Base-by-base conservation (phyloP, 768 basidiomycete species). In the Rhizopogon vesiculosus region DNA sequence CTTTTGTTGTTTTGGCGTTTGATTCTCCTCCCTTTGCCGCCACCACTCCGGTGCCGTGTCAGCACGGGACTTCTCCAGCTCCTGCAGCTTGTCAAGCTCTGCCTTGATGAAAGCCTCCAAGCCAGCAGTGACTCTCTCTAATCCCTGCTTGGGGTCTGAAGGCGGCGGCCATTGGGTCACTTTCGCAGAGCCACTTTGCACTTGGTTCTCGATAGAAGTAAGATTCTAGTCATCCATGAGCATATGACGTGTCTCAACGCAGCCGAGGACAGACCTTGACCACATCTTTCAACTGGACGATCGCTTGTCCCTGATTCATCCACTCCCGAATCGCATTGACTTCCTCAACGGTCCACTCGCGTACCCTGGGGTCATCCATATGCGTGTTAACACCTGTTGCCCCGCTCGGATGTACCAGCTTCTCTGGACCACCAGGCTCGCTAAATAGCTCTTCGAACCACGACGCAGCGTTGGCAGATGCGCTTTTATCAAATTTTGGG, bases 321-420 rank as follows among this genome's bases (percentile, higher is more conserved):
- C 76, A 83, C 13, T 59, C 61, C 22, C 66, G 61, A 46, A 76
- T 66, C 15, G 64, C 53, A 0, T 56, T 53, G 48, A 67, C 59
- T 54, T 80, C 80, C 33, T 75, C 71, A 12, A 12, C 29, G 12
- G 71, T 74, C 66, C 68, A 74, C 51, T 75, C 74, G 9, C 78
- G 72, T 18, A 79, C 70, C 48, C 78, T 68, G 1, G 59, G 66
- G 45, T 69, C 72, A 45, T 70, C 71, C 57, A 73, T 68, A 28
- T 72, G 53, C 15, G 22, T 9, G 19, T 16, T 6, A 25, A 49
- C 33, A 45, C 67, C 45, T 12, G 61, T 51, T 10, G 56, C 65
- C 15, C 43, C 50, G 19, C 62, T 55, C 0, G 49, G 64, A 35
- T 49, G 48, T 38, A 49, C 19, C 57, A 74, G 56, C 7, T 46